A percentile compares a stretch with the other conserved stretches of the same genome.
These are phyloP conservation scores for Suillus paluster DNA, from an alignment of 768 basidiomycete genomes.

Conservation along the genomic window DNA sequence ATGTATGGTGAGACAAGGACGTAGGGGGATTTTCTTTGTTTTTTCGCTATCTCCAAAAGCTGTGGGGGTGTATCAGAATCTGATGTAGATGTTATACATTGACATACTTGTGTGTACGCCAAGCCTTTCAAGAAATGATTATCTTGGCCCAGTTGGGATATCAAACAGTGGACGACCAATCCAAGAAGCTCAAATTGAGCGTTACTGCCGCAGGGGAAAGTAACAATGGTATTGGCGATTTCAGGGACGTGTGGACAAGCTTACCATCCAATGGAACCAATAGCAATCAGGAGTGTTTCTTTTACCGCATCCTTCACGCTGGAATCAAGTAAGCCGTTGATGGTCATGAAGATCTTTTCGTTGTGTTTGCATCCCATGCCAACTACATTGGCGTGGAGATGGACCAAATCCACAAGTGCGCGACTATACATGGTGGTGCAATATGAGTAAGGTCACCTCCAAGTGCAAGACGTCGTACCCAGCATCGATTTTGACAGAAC, in stretches of 20 bases:
- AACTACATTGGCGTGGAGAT: conserved; percentile 42
- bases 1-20: conserved; percentile 73
- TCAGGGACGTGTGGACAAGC: neutral
- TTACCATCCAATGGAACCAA: conserved; percentile 58
- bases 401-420: conserved; percentile 52
- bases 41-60: conserved; percentile 62
- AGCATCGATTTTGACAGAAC: conserved; percentile 65
- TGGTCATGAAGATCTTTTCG: conserved; percentile 46
- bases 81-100: neutral
- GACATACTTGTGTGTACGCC: conserved; percentile 67
- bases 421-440: conserved; percentile 30
- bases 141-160: conserved; percentile 66
- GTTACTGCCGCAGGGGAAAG: conserved; percentile 39
- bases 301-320: conserved; percentile 48
- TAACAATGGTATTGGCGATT: conserved; percentile 7
- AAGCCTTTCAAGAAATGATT: conserved; percentile 74
- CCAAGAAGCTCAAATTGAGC: conserved; percentile 57
- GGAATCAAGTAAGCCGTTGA: conserved; percentile 53
- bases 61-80: conserved; percentile 31
- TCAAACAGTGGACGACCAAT: conserved; percentile 61
- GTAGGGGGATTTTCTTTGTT: conserved; percentile 65
- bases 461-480: conserved; percentile 49
- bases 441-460: conserved; percentile 14
- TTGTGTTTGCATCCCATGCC: conserved; percentile 38
- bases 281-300: conserved; percentile 67